Conservation (phyloP, 73 alveolate genomes). For the Durusdinium trenchii region DNA sequence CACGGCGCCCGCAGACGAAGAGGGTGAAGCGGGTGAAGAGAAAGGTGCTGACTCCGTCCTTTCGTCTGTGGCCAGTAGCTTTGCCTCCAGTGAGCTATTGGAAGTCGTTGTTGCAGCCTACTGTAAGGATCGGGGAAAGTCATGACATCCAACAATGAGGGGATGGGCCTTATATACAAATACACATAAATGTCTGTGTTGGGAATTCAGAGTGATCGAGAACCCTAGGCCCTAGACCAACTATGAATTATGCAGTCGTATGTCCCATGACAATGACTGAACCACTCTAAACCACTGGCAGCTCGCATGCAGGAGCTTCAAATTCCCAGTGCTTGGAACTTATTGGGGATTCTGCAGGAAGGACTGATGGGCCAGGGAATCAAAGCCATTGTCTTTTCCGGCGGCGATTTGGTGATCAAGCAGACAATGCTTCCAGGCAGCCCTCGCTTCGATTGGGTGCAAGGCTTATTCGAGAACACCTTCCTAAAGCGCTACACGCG, state of each 20-base stretch:
- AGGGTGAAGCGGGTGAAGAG: neutral
- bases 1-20: neutral
- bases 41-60: slow-evolving; percentile 19
- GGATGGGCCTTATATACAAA: no score
- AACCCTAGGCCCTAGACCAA: neutral
- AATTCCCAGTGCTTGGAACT: slow-evolving; percentile 44
- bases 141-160: no score
- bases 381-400: slow-evolving; percentile 50
- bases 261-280: neutral
- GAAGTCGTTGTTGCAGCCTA: neutral
- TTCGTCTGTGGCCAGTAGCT: slow-evolving; percentile 8
- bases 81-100: neutral
- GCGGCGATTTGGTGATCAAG: slow-evolving; percentile 71
- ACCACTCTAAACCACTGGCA: neutral
- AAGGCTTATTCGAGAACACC: slow-evolving; percentile 78
- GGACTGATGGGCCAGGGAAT: slow-evolving; percentile 60
- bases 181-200: neutral
- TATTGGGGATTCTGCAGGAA: slow-evolving; percentile 28
- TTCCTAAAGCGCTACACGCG: slow-evolving; percentile 74
- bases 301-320: slow-evolving; percentile 30
- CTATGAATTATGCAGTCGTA: neutral
- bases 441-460: slow-evolving; percentile 54
- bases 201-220: neutral
- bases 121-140: neutral
- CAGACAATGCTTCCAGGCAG: neutral